Evolutionary conservation across 1,139 yeast genomes (phyloP), one percentile per base, ranked within the genome.

Genomic region (Suhomyces coccinellae): DNA sequence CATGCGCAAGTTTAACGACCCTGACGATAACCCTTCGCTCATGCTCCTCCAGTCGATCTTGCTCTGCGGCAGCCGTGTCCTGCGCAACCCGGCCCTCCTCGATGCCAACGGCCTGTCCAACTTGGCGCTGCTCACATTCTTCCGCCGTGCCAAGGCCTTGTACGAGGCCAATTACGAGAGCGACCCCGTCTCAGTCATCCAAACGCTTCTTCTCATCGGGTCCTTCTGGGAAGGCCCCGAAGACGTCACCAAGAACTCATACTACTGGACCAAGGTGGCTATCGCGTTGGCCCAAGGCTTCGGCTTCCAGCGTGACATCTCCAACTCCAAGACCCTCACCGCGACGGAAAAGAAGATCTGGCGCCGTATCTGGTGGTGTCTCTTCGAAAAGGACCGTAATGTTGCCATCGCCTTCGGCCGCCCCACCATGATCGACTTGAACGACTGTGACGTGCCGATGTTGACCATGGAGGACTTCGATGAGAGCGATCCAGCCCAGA

Each of bases 141-240:
- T 83, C 67, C 80, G 85, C 57, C 75, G 95, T 30, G 95, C 93
- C 3, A 86, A 85, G 63, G 85, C 90, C 0, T 65, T 87, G 28
- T 87, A 80, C 60, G 95, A 87, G 56, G 79, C 86, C 2, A 82
- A 82, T 52, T 82, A 83, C 57, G 95, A 87, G 63, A 73, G 78
- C 44, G 91, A 86, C 56, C 85, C 90, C 1, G 74, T 85, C 4
- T 73, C 82, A 3, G 67, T 85, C 14, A 76, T 87, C 11, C 87
- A 85, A 59, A 77, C 90, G 0, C 67, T 87, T 38, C 66, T 83
- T 30, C 69, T 87, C 38, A 77, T 87, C 49, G 83, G 87, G 2
- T 77, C 85, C 58, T 83, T 83, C 66, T 82, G 88, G 82, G 95
- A 85, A 54, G 88, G 88, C 6, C 87, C 89, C 11, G 90, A 87